Conservation (phyloP, 2,329 filamentous ascomycete species). For the Pseudogymnoascus sp. region DNA sequence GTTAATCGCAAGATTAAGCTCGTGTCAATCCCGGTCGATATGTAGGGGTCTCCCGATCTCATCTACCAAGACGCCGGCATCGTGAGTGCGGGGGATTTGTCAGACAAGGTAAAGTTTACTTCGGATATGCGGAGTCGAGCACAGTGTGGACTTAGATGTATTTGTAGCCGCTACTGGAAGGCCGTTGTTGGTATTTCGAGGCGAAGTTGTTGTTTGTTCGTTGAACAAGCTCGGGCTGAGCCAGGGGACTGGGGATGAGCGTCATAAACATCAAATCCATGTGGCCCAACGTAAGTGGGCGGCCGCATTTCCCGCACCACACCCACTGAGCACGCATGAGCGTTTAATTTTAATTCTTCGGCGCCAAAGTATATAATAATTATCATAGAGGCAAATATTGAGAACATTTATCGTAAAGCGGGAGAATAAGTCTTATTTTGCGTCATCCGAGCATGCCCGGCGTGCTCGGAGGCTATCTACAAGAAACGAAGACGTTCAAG, state of each 20-base stretch:
- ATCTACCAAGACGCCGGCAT: neutral
- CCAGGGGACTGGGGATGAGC: slow-evolving; percentile 4
- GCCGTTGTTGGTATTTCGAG: neutral
- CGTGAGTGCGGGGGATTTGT: neutral
- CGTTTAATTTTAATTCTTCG: neutral
- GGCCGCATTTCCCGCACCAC: slow-evolving; percentile 1
- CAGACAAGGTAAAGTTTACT: neutral
- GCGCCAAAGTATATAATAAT: neutral
- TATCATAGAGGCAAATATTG: neutral
- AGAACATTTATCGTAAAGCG: neutral
- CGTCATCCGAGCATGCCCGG: neutral
- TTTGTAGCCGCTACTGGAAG: neutral
- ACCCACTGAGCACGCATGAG: neutral
- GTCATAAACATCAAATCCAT: slow-evolving; percentile 9
- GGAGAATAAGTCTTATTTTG: neutral
- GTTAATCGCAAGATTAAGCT: slow-evolving; percentile 8
- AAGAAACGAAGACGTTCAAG: neutral
- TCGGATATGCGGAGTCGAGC: neutral
- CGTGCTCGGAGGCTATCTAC: neutral
- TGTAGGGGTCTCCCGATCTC: slow-evolving; percentile 1
- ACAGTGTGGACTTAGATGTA: neutral
- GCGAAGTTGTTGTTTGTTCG: slow-evolving; percentile 1
- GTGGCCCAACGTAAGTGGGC: slow-evolving; percentile 6
- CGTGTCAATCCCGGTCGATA: slow-evolving; percentile 6
- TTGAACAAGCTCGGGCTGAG: slow-evolving; percentile 2